Evolutionary conservation across 1,284 basidiomycete species (phyloP), one percentile per base, ranked within the genome.

Genomic region (Puccinia coronata): DNA sequence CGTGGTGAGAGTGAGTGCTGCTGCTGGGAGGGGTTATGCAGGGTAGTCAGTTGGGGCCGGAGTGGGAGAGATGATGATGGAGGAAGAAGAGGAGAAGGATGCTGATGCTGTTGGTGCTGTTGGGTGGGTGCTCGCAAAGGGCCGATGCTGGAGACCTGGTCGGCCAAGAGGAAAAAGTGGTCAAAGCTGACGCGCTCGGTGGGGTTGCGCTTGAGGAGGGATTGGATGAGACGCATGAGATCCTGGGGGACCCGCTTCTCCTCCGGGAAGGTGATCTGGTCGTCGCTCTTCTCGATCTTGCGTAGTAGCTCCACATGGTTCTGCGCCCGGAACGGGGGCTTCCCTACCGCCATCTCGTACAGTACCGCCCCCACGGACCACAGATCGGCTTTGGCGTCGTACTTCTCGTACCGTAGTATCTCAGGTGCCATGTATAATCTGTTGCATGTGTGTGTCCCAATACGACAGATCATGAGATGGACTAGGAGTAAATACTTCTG

Each of bases 401-500:
- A 98, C 87, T 96, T 97, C 87, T 99, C 93, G 86, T 98, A 98
- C 28, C 94, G 91, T 25, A 99, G 88, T 83, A 99, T 99, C 87
- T 99, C 96, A 0, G 96, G 96, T 0, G 97, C 96, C 96, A 99
- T 99, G 87, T 99, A 99, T 43, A 99, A 88, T 67, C 93, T 94
- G 5, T 11, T 18, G 25, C 23, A 41, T 12, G 34, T 53, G 31
- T 11, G 0, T 8, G 14, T 3, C 20, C 18, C 14, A 11, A 31
- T 31, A 8, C 43, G 18, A 14, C 28, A 5, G 14, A 57, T 23
- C 43, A 39, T 53, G 20, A 59, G 39, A 31, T 36, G 41, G 55
- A 57, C n/a, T 36, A 23, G 51, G 18, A 31, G 82, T 2, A 63
- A 43, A 14, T 41, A 18, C n/a, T 5, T 75, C 49, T 39, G 34